Percentiles rank a stretch among this genome's conserved stretches.
Evolutionary conservation across 495 filamentous ascomycete species (phyloP).

Genomic region (Neurospora intermedia): DNA sequence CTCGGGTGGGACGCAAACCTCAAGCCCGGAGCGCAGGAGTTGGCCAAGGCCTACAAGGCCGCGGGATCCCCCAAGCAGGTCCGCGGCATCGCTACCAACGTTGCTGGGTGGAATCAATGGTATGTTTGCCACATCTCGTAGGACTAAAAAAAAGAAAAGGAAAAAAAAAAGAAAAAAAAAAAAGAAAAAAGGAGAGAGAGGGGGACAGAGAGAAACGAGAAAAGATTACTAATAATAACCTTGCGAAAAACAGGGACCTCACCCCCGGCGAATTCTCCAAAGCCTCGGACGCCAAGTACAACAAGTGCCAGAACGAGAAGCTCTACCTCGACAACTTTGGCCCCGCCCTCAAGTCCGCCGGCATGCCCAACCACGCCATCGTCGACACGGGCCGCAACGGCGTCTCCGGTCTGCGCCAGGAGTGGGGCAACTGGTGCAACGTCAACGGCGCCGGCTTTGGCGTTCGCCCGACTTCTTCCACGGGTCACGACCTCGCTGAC

Average conservation of each 20-base stretch:
- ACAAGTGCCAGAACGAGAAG: slow-evolving; percentile 60
- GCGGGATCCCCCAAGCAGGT: slow-evolving; percentile 55
- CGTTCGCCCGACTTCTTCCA: slow-evolving; percentile 52
- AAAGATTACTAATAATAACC: background rate
- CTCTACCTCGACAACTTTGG: slow-evolving; percentile 57
- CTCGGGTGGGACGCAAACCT: slow-evolving; percentile 76
- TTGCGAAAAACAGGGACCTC: slow-evolving; percentile 32
- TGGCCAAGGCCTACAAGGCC: slow-evolving; percentile 53
- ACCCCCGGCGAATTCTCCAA: slow-evolving; percentile 56
- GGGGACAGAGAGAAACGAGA: no score
- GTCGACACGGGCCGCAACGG: slow-evolving; percentile 59
- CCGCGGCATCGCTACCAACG: slow-evolving; percentile 68
- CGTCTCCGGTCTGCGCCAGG: slow-evolving; percentile 54
- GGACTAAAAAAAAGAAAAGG: slow-evolving; percentile 15
- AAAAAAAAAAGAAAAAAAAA: slow-evolving; percentile 14
- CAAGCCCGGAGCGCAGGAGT: slow-evolving; percentile 56
- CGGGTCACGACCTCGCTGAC: slow-evolving; percentile 52
- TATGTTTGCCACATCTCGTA: slow-evolving; percentile 8
- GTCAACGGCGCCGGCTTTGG: slow-evolving; percentile 66
- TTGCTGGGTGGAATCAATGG: slow-evolving; percentile 68
- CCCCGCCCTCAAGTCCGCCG: slow-evolving; percentile 46
- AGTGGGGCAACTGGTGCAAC: slow-evolving; percentile 82
- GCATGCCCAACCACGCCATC: slow-evolving; percentile 67
- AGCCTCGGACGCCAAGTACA: slow-evolving; percentile 44
- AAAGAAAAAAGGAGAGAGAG: no score